A percentile compares a stretch with the other conserved stretches of the same genome.
phyloP scores from a whole-genome alignment of 371 early-diverging fungal genomes.

The Paraphysoderma sedebokerense region DNA sequence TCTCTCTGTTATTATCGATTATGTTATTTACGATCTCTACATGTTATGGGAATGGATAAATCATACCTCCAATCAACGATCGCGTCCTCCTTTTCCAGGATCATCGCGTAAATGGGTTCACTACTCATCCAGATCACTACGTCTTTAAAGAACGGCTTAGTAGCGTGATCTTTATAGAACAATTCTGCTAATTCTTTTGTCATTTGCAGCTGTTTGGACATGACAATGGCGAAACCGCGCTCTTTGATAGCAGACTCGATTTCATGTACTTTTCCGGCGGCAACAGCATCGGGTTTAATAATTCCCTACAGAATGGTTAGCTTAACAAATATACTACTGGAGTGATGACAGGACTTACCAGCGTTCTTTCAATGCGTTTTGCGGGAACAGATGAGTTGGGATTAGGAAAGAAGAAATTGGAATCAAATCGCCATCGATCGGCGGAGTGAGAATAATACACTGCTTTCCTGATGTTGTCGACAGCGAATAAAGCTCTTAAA shows the following conservation, averaged over 20 bases:
- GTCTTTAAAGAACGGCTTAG: constrained; percentile 43
- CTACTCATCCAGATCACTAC: constrained; percentile 54
- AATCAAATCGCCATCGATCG: too few relatives aligned
- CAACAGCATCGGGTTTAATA: constrained; percentile 42
- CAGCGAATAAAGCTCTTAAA: too few relatives aligned
- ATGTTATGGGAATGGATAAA: background rate
- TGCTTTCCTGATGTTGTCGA: too few relatives aligned
- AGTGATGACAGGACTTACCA: too few relatives aligned
- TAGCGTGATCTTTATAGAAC: constrained; percentile 56
- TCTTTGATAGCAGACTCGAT: constrained; percentile 32
- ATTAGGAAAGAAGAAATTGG: too few relatives aligned
- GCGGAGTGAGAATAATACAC: too few relatives aligned
- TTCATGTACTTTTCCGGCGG: constrained; percentile 27
- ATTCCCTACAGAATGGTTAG: too few relatives aligned
- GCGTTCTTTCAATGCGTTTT: too few relatives aligned
- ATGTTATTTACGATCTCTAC: background rate
- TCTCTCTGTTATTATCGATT: background rate
- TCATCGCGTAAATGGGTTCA: constrained; percentile 47
- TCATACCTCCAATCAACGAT: constrained; percentile 43
- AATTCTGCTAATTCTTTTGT: constrained; percentile 24
- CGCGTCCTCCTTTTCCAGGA: constrained; percentile 42
- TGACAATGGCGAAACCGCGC: constrained; percentile 37
- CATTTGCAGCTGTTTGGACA: constrained; percentile 31
- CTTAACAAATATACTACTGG: too few relatives aligned
- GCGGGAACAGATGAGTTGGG: too few relatives aligned